A percentile compares a stretch with the other conserved stretches of the same genome.
These are phyloP conservation scores for Peronosclerospora sorghi DNA, from an alignment of 352 stramenopile genomes.

Conservation along the genomic window DNA sequence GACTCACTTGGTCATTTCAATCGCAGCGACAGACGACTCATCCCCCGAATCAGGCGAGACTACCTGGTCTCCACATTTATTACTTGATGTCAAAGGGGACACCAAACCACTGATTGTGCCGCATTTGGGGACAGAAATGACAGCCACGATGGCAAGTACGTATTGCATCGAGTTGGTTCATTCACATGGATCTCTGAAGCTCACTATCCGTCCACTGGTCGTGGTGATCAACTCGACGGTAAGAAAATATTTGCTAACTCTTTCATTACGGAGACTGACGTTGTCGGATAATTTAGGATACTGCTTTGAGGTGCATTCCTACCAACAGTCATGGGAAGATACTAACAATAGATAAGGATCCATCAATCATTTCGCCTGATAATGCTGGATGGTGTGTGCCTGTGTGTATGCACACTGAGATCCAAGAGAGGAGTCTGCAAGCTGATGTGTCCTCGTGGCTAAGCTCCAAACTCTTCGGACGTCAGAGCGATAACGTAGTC, in stretches of 20 bases:
- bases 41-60: not conserved
- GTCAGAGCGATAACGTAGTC: slow-evolving; percentile 23
- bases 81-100: slow-evolving; percentile 22
- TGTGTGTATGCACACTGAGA: slow-evolving; percentile 32
- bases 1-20: slow-evolving; percentile 19
- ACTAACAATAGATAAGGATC: slow-evolving; percentile 5
- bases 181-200: slow-evolving; percentile 16
- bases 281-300: slow-evolving; percentile 7
- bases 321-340: slow-evolving; percentile 17
- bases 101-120: slow-evolving; percentile 23
- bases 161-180: slow-evolving; percentile 32
- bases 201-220: slow-evolving; percentile 36
- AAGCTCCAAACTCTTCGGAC: slow-evolving; percentile 32
- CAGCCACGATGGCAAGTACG: slow-evolving; percentile 12
- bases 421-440: slow-evolving; percentile 37
- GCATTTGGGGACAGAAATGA: not conserved
- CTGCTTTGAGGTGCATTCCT: slow-evolving; percentile 12
- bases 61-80: slow-evolving; percentile 23
- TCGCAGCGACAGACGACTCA: slow-evolving; percentile 8
- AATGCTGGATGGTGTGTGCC: slow-evolving; percentile 31
- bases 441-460: slow-evolving; percentile 44
- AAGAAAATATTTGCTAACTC: slow-evolving; percentile 1
- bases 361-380: slow-evolving; percentile 18
- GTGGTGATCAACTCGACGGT: slow-evolving; percentile 57
- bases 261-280: slow-evolving; percentile 4